These are phyloP conservation scores for Chionographis japonica DNA, from an alignment of 106 monocot species.

Conservation along the genomic window DNA sequence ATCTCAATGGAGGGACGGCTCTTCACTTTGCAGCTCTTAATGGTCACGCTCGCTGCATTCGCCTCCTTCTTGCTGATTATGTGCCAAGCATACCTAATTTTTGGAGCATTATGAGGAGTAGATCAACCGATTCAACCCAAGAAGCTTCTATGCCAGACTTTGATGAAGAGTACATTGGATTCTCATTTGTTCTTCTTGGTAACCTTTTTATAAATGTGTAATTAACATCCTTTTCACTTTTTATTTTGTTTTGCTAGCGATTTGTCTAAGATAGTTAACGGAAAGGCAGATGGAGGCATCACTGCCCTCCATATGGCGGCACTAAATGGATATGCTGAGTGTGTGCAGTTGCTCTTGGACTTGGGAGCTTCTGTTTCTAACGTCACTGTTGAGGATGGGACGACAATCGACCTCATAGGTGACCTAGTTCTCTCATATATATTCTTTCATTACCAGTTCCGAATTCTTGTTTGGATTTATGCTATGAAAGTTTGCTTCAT, in stretches of 20 bases:
- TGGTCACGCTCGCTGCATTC: slow-evolving; percentile 88
- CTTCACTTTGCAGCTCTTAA: slow-evolving; percentile 90
- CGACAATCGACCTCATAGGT: slow-evolving; percentile 94
- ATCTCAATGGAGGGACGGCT: slow-evolving; percentile 86
- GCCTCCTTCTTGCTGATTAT: slow-evolving; percentile 79
- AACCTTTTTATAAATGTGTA: neutral
- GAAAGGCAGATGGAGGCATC: slow-evolving; percentile 89
- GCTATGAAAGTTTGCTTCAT: neutral
- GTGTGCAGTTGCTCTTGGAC: slow-evolving; percentile 81
- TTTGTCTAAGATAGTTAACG: slow-evolving; percentile 59
- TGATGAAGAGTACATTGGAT: slow-evolving; percentile 49
- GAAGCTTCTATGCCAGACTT: slow-evolving; percentile 37
- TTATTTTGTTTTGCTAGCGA: slow-evolving; percentile 33
- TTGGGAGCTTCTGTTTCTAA: slow-evolving; percentile 73
- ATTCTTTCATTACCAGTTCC: neutral
- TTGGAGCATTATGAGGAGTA: slow-evolving; percentile 40
- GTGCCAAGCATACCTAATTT: slow-evolving; percentile 71
- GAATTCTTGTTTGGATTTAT: neutral
- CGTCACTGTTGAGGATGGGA: slow-evolving; percentile 81
- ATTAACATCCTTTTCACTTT: slow-evolving; percentile 4
- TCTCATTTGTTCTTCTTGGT: slow-evolving; percentile 3
- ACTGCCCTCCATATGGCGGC: slow-evolving; percentile 98
- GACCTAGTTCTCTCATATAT: slow-evolving; percentile 1
- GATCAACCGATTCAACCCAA: slow-evolving; percentile 18
- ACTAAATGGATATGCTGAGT: slow-evolving; percentile 75